These are phyloP conservation scores for Hypoxylon sp. DNA, from an alignment of 2,329 filamentous ascomycete species.

Conservation along the genomic window DNA sequence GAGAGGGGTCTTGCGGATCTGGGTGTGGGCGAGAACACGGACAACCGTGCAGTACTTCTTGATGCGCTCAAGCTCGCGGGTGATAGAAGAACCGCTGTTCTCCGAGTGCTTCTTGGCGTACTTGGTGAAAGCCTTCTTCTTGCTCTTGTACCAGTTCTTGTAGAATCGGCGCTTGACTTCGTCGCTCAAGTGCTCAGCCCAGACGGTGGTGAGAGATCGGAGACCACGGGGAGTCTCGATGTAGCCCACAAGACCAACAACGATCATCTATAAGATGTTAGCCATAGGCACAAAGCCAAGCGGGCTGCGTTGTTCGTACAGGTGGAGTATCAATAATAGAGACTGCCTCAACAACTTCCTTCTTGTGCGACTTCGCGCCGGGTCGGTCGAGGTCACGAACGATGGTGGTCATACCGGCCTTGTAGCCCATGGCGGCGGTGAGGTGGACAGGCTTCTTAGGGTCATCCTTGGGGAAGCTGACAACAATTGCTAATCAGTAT, in stretches of 20 bases:
- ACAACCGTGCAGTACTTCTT: slow-evolving; percentile 99
- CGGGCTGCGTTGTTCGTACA: slow-evolving; percentile 90
- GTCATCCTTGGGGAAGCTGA: slow-evolving; percentile 99
- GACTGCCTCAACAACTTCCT: slow-evolving; percentile 93
- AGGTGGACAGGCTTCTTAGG: slow-evolving; percentile 99
- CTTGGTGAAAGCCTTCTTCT: slow-evolving; percentile 99
- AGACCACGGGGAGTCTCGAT: slow-evolving; percentile 99
- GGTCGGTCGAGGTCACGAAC: slow-evolving; percentile 99
- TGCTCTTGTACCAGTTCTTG: slow-evolving; percentile 99
- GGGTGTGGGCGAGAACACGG: slow-evolving; percentile 98
- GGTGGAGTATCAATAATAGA: slow-evolving; percentile 93
- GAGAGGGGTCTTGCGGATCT: slow-evolving; percentile 98
- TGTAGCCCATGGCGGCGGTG: slow-evolving; percentile 98
- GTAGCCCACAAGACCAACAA: slow-evolving; percentile 99
- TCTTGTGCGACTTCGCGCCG: slow-evolving; percentile 99
- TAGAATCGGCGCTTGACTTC: slow-evolving; percentile 99
- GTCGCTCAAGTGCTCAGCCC: slow-evolving; percentile 99
- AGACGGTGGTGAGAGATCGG: slow-evolving; percentile 98
- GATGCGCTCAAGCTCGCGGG: slow-evolving; percentile 98
- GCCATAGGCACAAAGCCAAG: slow-evolving; percentile 81
- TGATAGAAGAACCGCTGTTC: slow-evolving; percentile 89
- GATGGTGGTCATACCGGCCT: slow-evolving; percentile 99
- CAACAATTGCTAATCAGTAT: slow-evolving; percentile 44
- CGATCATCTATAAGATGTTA: slow-evolving; percentile 93
- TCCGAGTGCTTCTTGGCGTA: slow-evolving; percentile 99